phyloP scores from a whole-genome alignment of 176 grass and related monocot species.

The Musa schizocarpa region DNA sequence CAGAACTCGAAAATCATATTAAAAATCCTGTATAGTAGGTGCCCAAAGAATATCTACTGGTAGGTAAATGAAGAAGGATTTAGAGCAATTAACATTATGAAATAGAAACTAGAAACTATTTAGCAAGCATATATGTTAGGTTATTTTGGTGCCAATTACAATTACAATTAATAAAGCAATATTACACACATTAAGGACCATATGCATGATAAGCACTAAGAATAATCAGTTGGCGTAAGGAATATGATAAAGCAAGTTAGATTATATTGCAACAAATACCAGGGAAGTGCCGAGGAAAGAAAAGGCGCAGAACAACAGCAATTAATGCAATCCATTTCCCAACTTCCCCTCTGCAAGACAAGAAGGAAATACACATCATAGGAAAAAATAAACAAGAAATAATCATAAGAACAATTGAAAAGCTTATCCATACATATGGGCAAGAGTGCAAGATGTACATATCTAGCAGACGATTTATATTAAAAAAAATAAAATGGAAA shows the following conservation, averaged over 20 bases:
- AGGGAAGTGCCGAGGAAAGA: conserved; percentile 71
- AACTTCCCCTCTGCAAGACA: conserved; percentile 60
- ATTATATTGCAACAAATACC: conserved; percentile 29
- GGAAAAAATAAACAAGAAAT: not conserved
- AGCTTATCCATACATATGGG: too few species aligned
- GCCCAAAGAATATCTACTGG: not conserved
- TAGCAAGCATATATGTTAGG: not conserved
- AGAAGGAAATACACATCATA: not conserved
- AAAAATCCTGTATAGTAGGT: too few species aligned
- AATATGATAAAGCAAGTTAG: not conserved
- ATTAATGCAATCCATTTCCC: conserved; percentile 74
- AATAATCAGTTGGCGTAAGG: not conserved
- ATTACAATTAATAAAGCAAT: not conserved
- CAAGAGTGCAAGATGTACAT: too few species aligned
- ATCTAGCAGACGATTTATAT: too few species aligned
- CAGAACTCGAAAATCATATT: too few species aligned
- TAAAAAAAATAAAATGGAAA: too few species aligned
- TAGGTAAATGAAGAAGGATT: not conserved
- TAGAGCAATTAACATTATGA: not conserved
- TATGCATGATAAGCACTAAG: not conserved
- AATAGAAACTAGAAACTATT: not conserved
- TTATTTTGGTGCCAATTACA: not conserved
- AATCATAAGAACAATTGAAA: not conserved
- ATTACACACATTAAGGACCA: not conserved
- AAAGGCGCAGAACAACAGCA: conserved; percentile 62